Base-by-base conservation (phyloP, 495 filamentous ascomycete species). In the Amorphotheca resinae region DNA sequence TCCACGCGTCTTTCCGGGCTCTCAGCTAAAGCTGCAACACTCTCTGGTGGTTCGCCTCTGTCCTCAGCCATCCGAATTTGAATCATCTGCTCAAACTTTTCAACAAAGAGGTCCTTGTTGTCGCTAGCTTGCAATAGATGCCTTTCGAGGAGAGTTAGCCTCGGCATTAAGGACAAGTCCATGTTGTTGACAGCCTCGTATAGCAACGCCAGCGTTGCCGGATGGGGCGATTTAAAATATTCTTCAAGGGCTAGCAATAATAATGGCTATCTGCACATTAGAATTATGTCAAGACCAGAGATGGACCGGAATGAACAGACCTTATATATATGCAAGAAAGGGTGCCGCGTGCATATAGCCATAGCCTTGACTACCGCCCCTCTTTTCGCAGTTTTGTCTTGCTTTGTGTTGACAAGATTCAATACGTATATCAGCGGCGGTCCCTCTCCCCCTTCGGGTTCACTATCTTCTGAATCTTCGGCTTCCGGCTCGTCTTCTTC, bases 241-340 rank as follows among this genome's bases (percentile, higher is more conserved):
- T 96, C 87, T 57, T 96, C 91, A 31, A 99, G 67, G 1, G 91
- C 91, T n/a, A 99, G 66, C 42, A 99, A 69, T 37, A 99, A 72
- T 15, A 99, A 74, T 45, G 91, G 91, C 84, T 93, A 26, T 4
- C n/a, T 16, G 9, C 28, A 41, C 3, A 18, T 44, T 37, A 46
- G 33, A 25, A 36, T 25, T 42, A 16, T 16, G 40, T 26, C 15
- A 17, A 31, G 34, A 22, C 15, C 14, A 41, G 28, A 9, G 14
- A 26, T 20, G 18, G n/a, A 18, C 22, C 20, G 42, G 12, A 38
- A 48, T n/a, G 18, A 25, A 28, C 64, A 38, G 56, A 86, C 86
- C 74, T 96, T 98, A 63, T 96, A 98, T 44, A 98, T 96, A 61
- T 98, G 89, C 39, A 98, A 70, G 58, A 98, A 98, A n/a, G 91